Percentiles rank a stretch among this genome's conserved stretches.
These are phyloP conservation scores for Macadamia tetraphylla DNA, from an alignment of 164 flowering plant genomes.

Conservation along the genomic window DNA sequence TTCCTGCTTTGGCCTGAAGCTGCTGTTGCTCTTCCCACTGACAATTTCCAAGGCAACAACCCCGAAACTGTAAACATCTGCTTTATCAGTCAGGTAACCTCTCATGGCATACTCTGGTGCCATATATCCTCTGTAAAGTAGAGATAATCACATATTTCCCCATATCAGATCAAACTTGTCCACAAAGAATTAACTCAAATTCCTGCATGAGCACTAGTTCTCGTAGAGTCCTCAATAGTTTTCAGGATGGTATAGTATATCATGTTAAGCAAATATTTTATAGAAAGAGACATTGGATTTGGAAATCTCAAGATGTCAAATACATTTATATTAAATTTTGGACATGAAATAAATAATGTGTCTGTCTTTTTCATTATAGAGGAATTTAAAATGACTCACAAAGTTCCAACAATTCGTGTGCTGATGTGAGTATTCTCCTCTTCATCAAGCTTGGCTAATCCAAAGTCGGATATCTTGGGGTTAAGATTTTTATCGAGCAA, in stretches of 20 bases:
- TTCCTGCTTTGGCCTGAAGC: background rate
- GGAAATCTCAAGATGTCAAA: background rate
- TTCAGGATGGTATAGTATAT: too few species aligned
- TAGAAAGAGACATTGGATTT: background rate
- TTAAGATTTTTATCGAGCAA: constrained; percentile 49
- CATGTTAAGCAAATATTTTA: too few species aligned
- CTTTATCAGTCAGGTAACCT: background rate
- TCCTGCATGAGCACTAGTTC: too few species aligned
- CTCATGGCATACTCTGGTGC: background rate
- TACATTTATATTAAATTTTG: too few species aligned
- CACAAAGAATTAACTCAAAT: background rate
- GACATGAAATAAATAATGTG: too few species aligned
- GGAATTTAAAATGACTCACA: constrained; percentile 26
- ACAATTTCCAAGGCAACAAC: background rate
- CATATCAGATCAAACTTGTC: background rate
- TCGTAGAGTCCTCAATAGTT: too few species aligned
- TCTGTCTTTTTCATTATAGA: background rate
- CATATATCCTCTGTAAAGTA: background rate
- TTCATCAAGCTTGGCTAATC: constrained; percentile 67
- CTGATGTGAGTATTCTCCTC: constrained; percentile 58
- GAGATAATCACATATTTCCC: background rate
- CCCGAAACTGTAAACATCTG: background rate
- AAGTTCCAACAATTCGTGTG: constrained; percentile 66
- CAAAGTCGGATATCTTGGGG: constrained; percentile 68
- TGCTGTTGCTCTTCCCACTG: background rate